Evolutionary conservation across 2,329 filamentous ascomycete species (phyloP).

Genomic region (Microascus cirrosus): DNA sequence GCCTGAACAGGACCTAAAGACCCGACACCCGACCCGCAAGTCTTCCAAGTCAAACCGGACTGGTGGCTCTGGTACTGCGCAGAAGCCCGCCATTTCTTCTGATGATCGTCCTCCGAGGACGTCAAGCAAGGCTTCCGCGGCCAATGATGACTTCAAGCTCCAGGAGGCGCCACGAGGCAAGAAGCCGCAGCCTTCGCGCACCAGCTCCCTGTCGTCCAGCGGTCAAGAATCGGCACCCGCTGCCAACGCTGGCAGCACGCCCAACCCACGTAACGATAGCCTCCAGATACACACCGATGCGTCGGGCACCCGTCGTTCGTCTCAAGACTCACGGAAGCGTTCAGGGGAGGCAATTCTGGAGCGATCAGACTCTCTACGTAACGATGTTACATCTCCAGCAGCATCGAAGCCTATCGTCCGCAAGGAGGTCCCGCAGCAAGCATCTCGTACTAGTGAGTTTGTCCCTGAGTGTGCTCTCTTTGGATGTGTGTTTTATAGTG

Average conservation of each 20-base stretch:
- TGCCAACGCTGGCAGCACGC: slow-evolving; percentile 6
- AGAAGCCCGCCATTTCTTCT: slow-evolving; percentile 14
- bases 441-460: slow-evolving; percentile 31
- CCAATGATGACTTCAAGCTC: slow-evolving; percentile 58
- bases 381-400: background rate
- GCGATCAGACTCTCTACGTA: slow-evolving; percentile 1
- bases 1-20: slow-evolving; percentile 39
- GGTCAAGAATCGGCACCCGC: slow-evolving; percentile 8
- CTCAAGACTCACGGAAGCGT: slow-evolving; percentile 4
- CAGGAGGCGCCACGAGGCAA: slow-evolving; percentile 68
- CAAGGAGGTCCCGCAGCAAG: slow-evolving; percentile 47
- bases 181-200: slow-evolving; percentile 29
- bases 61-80: slow-evolving; percentile 14
- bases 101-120: slow-evolving; percentile 28
- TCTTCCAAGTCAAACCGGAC: slow-evolving; percentile 27
- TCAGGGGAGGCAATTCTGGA: slow-evolving; percentile 2
- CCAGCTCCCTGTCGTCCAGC: slow-evolving; percentile 29
- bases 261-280: background rate
- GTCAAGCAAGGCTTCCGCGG: slow-evolving; percentile 20
- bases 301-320: slow-evolving; percentile 1
- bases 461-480: background rate
- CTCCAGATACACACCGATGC: background rate
- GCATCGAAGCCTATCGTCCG: slow-evolving; percentile 40
- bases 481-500: background rate
- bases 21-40: slow-evolving; percentile 36